Evolutionary conservation across 768 basidiomycete genomes (phyloP).

Genomic region (Chalciporus sphaerocephalus): DNA sequence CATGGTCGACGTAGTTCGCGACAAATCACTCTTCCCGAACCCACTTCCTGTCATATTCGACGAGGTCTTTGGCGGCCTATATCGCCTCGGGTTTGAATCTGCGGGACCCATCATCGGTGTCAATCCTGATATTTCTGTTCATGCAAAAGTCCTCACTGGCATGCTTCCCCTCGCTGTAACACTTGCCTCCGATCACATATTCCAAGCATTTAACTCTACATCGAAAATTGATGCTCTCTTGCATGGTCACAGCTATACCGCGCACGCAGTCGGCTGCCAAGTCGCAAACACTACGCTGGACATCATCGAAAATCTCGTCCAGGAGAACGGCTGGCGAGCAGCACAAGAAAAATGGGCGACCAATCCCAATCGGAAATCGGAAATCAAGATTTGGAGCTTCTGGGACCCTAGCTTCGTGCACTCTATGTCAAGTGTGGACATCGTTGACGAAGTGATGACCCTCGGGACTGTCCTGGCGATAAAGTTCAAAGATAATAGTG

Average conservation of each 20-base stretch:
- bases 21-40: constrained; percentile 31
- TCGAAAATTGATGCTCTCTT: constrained; percentile 82
- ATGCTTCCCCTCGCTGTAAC: constrained; percentile 84
- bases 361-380: constrained; percentile 5
- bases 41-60: constrained; percentile 92
- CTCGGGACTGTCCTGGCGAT: constrained; percentile 83
- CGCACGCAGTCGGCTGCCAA: constrained; percentile 88
- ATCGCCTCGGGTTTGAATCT: constrained; percentile 75
- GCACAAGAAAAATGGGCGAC: constrained; percentile 58
- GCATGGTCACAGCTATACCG: constrained; percentile 95
- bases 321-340: constrained; percentile 51
- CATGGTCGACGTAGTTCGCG: constrained; percentile 76
- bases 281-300: constrained; percentile 80
- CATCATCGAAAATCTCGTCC: constrained; percentile 49
- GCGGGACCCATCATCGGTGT: constrained; percentile 62
- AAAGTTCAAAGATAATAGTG: constrained; percentile 55
- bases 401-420: constrained; percentile 77
- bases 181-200: constrained; percentile 75
- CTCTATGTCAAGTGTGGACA: constrained; percentile 48
- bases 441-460: constrained; percentile 77
- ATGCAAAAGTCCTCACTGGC: constrained; percentile 92
- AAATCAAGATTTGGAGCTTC: constrained; percentile 67
- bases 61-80: constrained; percentile 93
- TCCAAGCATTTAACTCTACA: constrained; percentile 69
- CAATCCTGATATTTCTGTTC: constrained; percentile 82